phyloP scores from a whole-genome alignment of 2,329 filamentous ascomycete genomes.

The Colletotrichum simmondsii region DNA sequence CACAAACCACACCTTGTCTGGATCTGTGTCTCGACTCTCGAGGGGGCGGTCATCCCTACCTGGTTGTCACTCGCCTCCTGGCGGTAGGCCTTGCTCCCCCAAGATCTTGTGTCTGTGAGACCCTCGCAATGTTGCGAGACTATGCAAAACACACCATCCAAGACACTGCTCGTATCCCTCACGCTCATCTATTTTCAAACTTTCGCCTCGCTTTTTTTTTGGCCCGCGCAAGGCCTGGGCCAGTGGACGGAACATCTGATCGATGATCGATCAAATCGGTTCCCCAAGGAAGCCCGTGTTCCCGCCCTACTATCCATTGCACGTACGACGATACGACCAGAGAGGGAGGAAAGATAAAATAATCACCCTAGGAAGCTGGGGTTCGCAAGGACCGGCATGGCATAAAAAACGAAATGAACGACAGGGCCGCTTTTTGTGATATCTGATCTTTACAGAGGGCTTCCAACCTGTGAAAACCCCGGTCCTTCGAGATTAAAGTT shows the following conservation, averaged over 20 bases:
- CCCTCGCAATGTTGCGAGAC: no score
- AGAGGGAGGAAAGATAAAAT: no score
- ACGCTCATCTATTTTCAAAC: not conserved
- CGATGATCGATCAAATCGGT: conserved; percentile 1
- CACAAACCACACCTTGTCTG: not conserved
- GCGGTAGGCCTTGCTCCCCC: not conserved
- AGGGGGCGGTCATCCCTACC: no score
- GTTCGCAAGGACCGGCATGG: not conserved
- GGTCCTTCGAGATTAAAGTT: not conserved
- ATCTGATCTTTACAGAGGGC: not conserved
- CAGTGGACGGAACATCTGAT: not conserved
- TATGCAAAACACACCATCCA: not conserved
- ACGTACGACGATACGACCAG: not conserved
- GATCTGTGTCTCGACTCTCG: not conserved
- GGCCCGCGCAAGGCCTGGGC: not conserved
- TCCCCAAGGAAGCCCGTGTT: not conserved
- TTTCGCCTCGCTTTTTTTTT: not conserved
- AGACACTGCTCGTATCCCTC: not conserved
- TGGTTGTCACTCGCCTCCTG: not conserved
- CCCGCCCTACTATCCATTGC: no score
- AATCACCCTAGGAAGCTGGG: not conserved
- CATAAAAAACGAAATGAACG: conserved; percentile 3
- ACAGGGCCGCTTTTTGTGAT: not conserved
- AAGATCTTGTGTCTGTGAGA: not conserved
- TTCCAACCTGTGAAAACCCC: not conserved